Percentiles rank a stretch among this genome's conserved stretches.
phyloP scores from a whole-genome alignment of 2,329 filamentous ascomycete species.

The Penicillium sp. region DNA sequence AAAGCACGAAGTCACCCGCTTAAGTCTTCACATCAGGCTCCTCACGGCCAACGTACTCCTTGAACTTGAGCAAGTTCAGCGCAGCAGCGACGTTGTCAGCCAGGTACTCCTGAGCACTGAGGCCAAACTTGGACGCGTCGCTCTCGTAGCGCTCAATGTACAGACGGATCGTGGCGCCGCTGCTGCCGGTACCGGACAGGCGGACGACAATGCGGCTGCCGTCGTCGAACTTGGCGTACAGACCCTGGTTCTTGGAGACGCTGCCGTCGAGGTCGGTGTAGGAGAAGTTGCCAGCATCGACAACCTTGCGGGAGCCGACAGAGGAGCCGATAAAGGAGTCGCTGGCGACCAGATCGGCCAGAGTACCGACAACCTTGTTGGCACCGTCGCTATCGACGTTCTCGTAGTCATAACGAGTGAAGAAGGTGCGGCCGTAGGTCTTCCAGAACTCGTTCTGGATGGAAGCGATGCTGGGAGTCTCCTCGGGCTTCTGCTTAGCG shows the following conservation, averaged over 20 bases:
- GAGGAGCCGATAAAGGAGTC: slow-evolving; percentile 80
- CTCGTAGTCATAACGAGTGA: slow-evolving; percentile 99
- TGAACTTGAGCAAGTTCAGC: slow-evolving; percentile 82
- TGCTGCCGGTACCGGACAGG: slow-evolving; percentile 91
- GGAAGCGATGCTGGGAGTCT: slow-evolving; percentile 87
- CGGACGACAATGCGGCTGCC: slow-evolving; percentile 94
- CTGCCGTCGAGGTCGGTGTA: slow-evolving; percentile 99
- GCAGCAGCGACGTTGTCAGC: slow-evolving; percentile 86
- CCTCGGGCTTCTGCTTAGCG: slow-evolving; percentile 75
- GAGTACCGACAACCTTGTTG: slow-evolving; percentile 81
- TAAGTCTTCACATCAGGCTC: slow-evolving; percentile 97
- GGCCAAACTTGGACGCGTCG: slow-evolving; percentile 73
- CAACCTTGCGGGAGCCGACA: slow-evolving; percentile 78
- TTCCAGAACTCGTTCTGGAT: slow-evolving; percentile 98
- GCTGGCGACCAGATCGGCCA: slow-evolving; percentile 75
- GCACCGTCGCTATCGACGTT: slow-evolving; percentile 89
- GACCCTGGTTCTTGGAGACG: slow-evolving; percentile 91
- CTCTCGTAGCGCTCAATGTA: slow-evolving; percentile 96
- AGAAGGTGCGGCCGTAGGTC: slow-evolving; percentile 95
- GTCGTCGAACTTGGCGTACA: slow-evolving; percentile 91
- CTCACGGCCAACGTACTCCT: slow-evolving; percentile 88
- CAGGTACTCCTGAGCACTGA: slow-evolving; percentile 91
- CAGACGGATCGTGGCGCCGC: slow-evolving; percentile 91
- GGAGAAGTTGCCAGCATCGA: slow-evolving; percentile 91
- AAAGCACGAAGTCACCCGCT: slow-evolving; percentile 18